phyloP scores from a whole-genome alignment of 108 stramenopile genomes.

The Fistulifera pelliculosa region DNA sequence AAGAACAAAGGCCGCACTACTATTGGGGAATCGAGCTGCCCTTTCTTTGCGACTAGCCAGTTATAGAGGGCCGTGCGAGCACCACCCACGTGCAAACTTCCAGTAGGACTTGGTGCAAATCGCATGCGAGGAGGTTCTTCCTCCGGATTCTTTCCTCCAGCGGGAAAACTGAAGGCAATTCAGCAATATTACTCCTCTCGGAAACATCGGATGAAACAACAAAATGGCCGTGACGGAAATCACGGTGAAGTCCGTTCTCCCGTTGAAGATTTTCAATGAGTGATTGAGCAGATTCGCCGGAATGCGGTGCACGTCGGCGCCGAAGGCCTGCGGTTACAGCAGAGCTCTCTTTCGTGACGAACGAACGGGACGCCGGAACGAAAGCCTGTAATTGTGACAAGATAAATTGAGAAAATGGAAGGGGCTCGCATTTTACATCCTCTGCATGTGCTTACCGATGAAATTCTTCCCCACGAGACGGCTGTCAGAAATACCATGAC shows the following conservation, averaged over 20 bases:
- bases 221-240: slow-evolving; percentile 24
- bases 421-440: too few species aligned
- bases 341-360: not conserved
- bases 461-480: too few species aligned
- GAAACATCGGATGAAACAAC: slow-evolving; percentile 10
- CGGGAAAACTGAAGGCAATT: slow-evolving; percentile 40
- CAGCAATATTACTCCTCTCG: slow-evolving; percentile 1
- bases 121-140: slow-evolving; percentile 77
- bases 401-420: too few species aligned
- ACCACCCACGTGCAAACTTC: slow-evolving; percentile 93
- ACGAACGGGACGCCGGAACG: slow-evolving; percentile 1
- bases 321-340: slow-evolving; percentile 6
- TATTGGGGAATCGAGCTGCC: slow-evolving; percentile 49
- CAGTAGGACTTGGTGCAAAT: slow-evolving; percentile 94
- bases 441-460: too few species aligned
- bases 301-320: slow-evolving; percentile 12
- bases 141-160: slow-evolving; percentile 42
- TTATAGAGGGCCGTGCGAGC: slow-evolving; percentile 96
- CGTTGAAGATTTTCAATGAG: slow-evolving; percentile 23
- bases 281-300: slow-evolving; percentile 19
- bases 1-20: slow-evolving; percentile 65
- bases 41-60: slow-evolving; percentile 90
- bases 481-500: too few species aligned
- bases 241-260: slow-evolving; percentile 23
- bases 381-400: not conserved